Conservation (phyloP, 1,284 basidiomycete species). For the Irpex sp. region DNA sequence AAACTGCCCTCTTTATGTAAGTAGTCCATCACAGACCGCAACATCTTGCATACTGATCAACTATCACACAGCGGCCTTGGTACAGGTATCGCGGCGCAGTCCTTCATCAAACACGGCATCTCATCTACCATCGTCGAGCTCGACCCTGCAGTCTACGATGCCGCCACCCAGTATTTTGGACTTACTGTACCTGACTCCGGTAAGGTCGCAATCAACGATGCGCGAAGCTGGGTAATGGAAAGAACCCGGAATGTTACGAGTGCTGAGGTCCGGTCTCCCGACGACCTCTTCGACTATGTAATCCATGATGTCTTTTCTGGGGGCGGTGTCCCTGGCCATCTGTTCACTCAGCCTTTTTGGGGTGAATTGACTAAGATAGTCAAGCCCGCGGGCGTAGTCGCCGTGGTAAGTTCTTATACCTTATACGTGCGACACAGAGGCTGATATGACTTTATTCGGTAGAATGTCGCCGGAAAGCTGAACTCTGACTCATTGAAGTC, state of each 20-base stretch:
- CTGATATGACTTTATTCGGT: neutral
- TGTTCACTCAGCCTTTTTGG: constrained; percentile 87
- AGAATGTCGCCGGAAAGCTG: constrained; percentile 75
- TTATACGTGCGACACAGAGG: no score
- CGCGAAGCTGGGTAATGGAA: constrained; percentile 34
- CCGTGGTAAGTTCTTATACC: constrained; percentile 58
- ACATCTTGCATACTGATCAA: neutral
- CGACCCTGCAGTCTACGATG: constrained; percentile 84
- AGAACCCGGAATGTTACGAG: constrained; percentile 2
- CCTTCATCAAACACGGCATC: constrained; percentile 66
- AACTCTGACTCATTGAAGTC: constrained; percentile 60
- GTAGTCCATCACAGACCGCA: constrained; percentile 18
- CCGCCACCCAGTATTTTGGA: constrained; percentile 75
- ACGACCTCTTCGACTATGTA: constrained; percentile 64
- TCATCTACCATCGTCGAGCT: constrained; percentile 79
- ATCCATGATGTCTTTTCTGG: constrained; percentile 93
- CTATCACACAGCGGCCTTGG: constrained; percentile 70
- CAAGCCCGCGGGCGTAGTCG: constrained; percentile 71
- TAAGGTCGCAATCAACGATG: constrained; percentile 73
- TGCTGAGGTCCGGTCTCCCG: neutral
- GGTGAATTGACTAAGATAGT: constrained; percentile 59
- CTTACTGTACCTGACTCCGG: constrained; percentile 56
- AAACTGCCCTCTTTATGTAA: constrained; percentile 72
- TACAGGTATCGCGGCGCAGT: constrained; percentile 73
- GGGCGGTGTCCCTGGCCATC: constrained; percentile 76